Conservation (phyloP, 805 yeast species). For the Kluyveromyces siamensis region DNA sequence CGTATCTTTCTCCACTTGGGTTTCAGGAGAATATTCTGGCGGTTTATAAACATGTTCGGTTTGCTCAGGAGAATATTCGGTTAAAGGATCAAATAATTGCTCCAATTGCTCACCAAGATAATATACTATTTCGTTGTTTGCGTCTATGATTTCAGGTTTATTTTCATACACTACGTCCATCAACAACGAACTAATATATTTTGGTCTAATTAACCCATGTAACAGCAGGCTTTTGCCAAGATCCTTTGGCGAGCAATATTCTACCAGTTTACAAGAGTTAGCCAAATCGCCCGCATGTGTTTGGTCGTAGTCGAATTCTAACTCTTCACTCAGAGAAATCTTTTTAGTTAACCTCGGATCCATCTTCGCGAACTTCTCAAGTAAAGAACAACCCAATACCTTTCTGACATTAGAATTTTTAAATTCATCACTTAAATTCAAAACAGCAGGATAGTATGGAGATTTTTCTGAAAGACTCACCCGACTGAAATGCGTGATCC, state of each 20-base stretch:
- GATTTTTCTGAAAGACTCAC: conserved; percentile 53
- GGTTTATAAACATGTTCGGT: conserved; percentile 63
- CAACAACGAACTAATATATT: conserved; percentile 40
- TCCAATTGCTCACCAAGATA: conserved; percentile 79
- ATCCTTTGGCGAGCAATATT: conserved; percentile 38
- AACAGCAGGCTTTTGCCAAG: conserved; percentile 50
- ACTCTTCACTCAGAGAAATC: conserved; percentile 3
- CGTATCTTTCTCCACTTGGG: conserved; percentile 19
- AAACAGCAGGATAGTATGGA: conserved; percentile 69
- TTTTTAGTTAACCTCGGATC: conserved; percentile 20
- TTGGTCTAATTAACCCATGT: conserved; percentile 48
- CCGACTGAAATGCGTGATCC: conserved; percentile 50
- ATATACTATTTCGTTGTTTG: conserved; percentile 68
- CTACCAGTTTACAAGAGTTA: conserved; percentile 47
- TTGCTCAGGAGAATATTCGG: conserved; percentile 88
- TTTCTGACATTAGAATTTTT: conserved; percentile 53
- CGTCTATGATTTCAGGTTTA: conserved; percentile 41
- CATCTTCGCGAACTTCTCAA: conserved; percentile 58
- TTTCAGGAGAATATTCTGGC: conserved; percentile 31
- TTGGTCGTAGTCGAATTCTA: conserved; percentile 55
- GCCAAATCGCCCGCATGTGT: conserved; percentile 79
- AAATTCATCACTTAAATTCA: conserved; percentile 46
- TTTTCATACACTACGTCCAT: conserved; percentile 71
- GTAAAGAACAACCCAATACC: conserved; percentile 65
- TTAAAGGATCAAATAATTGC: conserved; percentile 78